Conservation (phyloP, 225 moss, liverwort and hornwort species). For the Sphagnum tenellum region DNA sequence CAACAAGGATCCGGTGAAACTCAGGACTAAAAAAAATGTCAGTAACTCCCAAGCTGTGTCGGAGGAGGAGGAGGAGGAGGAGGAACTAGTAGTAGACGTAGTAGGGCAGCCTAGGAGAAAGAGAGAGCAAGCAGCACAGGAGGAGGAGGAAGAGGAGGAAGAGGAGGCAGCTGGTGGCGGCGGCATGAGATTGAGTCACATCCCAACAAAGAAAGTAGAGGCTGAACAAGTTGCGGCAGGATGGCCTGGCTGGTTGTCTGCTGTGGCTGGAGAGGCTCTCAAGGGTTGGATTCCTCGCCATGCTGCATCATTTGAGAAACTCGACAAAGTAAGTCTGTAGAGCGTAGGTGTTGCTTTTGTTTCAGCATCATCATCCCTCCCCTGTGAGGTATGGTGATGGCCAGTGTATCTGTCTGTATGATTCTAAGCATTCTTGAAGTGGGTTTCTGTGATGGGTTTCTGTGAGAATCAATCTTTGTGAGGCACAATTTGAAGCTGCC, state of each 20-base stretch:
- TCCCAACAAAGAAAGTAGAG: constrained; percentile 54
- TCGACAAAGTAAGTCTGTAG: constrained; percentile 65
- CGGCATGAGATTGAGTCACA: constrained; percentile 43
- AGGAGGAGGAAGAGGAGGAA: constrained; percentile 51
- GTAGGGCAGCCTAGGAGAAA: constrained; percentile 60
- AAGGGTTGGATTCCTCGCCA: constrained; percentile 99
- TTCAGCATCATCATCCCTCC: no score
- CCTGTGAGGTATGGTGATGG: no score
- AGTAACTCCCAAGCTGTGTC: constrained; percentile 17
- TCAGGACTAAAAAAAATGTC: constrained; percentile 61
- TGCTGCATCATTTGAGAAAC: constrained; percentile 92
- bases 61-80: constrained; percentile 47
- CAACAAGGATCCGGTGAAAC: constrained; percentile 43
- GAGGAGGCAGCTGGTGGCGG: constrained; percentile 40
- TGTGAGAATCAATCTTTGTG: no score
- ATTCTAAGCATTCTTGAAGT: no score
- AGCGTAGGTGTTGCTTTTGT: no score
- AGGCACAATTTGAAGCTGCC: no score
- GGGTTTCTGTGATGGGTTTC: no score
- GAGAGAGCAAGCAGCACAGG: constrained; percentile 14
- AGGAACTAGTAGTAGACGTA: constrained; percentile 29
- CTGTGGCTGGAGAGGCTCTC: constrained; percentile 92
- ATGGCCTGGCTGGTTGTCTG: constrained; percentile 92
- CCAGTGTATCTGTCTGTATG: no score
- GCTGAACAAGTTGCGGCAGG: constrained; percentile 88